Evolutionary conservation across 257 asterid species (phyloP).

Genomic region (Plantago elongata): DNA sequence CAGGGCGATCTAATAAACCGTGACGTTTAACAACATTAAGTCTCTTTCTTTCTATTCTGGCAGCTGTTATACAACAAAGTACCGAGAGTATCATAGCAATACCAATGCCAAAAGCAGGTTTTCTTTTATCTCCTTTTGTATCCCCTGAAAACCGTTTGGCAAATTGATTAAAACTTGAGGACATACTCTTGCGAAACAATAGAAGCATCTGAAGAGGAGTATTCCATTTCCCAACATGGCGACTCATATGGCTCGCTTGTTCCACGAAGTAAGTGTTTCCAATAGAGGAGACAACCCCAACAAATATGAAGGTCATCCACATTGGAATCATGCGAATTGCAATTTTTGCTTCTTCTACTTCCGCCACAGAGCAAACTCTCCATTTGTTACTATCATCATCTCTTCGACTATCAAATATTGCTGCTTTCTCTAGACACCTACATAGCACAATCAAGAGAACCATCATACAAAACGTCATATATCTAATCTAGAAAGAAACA

Average conservation of each 20-base stretch:
- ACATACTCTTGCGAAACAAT: conserved; percentile 19
- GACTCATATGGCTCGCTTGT: conserved; percentile 51
- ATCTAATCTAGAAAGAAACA: no score
- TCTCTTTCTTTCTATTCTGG: conserved; percentile 38
- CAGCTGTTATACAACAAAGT: conserved; percentile 50
- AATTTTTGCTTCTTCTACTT: conserved; percentile 54
- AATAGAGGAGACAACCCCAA: conserved; percentile 43
- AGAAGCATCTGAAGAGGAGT: conserved; percentile 36
- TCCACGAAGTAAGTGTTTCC: conserved; percentile 59
- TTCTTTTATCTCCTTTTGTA: no score
- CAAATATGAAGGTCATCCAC: conserved; percentile 38
- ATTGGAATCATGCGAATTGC: conserved; percentile 51
- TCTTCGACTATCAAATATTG: conserved; percentile 12
- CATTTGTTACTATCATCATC: conserved; percentile 17
- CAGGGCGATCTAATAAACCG: conserved; percentile 30
- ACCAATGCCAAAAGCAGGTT: conserved; percentile 38
- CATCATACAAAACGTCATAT: not conserved
- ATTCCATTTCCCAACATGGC: conserved; percentile 36
- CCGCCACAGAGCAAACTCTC: conserved; percentile 34
- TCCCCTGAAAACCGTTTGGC: not conserved
- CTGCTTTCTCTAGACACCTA: conserved; percentile 64
- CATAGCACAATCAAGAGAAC: not conserved
- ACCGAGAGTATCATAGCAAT: conserved; percentile 35
- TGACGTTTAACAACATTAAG: conserved; percentile 22
- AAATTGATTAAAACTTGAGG: not conserved